Evolutionary conservation across 1,139 yeast species (phyloP), one percentile per base, ranked within the genome.

Genomic region (Suhomyces yuchorum): DNA sequence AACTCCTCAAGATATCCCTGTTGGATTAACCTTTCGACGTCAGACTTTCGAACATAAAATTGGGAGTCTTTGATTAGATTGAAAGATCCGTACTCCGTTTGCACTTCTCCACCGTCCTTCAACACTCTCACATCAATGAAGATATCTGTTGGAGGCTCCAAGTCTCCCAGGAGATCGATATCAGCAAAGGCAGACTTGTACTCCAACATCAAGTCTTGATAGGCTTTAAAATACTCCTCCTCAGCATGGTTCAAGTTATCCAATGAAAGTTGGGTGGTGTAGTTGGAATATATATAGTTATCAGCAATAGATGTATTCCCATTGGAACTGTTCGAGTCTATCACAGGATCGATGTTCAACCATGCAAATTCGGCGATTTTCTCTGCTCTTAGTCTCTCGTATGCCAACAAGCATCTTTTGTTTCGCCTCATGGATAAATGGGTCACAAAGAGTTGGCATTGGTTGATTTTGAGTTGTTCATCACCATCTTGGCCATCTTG

Each of bases 31-130:
- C 98, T 72, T 60, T 92, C 97, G 9, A 93, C 99, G 61, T 93
- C 99, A 0, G 95, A 84, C 58, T 90, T 93, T 46, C 99, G 75
- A 20, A 92, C 97, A 63, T 88, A 93, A 63, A 93, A 92, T 63
- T 93, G 99, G 4, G 96, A 88, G 65, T 93, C 95, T 60, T 92
- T 93, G n/a, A 96, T 90, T 57, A 93, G 71, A 58, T 92, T 92
- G 70, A 93, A 91, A 7, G 91, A 96, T 26, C 99, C 99, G 58
- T 93, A 93, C 64, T 93, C 99, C 0, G 99, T 93, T 62, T 92
- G 97, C 36, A 93, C 91, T 62, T 93, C 98, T 1, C 99, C 99
- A 0, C 97, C 98, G 60, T 93, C 96, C 59, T 87, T 87, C 47
- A 93, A 68, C 8, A 93, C 98, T 47, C 99, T 73, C 3, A 93